These are phyloP conservation scores for Senna tora DNA, from an alignment of 306 rosid genomes.

Conservation along the genomic window DNA sequence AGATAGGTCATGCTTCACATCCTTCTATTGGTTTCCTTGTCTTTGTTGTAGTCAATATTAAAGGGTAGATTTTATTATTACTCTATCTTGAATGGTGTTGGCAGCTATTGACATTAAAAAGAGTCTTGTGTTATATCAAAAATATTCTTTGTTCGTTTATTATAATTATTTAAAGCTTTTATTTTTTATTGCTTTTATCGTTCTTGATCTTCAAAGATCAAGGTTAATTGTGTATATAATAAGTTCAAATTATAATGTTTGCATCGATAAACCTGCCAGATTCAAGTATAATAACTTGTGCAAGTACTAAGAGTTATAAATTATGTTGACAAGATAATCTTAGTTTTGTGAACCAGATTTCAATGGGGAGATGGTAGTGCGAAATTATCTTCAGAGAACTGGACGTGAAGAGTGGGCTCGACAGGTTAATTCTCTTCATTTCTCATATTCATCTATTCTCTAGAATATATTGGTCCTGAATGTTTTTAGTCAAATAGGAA, in stretches of 20 bases:
- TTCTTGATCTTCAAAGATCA: conserved; percentile 22
- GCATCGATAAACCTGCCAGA: conserved; percentile 9
- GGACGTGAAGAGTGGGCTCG: conserved; percentile 86
- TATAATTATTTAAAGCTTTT: neutral
- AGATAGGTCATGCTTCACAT: conserved; percentile 70
- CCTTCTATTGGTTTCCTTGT: conserved; percentile 17
- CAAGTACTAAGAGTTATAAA: neutral
- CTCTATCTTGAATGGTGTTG: conserved; percentile 14
- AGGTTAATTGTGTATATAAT: neutral
- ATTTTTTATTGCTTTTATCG: neutral
- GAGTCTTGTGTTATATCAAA: conserved; percentile 1
- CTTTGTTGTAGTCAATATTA: conserved; percentile 17
- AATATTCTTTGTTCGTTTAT: conserved; percentile 5
- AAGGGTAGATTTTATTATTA: conserved; percentile 15
- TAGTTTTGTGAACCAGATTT: conserved; percentile 71
- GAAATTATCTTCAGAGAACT: conserved; percentile 78
- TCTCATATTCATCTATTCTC: conserved; percentile 25
- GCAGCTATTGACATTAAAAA: neutral
- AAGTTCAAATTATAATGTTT: conserved; percentile 16
- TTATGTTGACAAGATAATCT: conserved; percentile 31
- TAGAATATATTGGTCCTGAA: conserved; percentile 2
- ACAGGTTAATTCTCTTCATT: conserved; percentile 63
- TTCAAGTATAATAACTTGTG: neutral
- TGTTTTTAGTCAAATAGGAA: neutral
- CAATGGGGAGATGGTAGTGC: conserved; percentile 87